Conservation (phyloP, 345 rosid species). For the Sisymbrium altissimum region DNA sequence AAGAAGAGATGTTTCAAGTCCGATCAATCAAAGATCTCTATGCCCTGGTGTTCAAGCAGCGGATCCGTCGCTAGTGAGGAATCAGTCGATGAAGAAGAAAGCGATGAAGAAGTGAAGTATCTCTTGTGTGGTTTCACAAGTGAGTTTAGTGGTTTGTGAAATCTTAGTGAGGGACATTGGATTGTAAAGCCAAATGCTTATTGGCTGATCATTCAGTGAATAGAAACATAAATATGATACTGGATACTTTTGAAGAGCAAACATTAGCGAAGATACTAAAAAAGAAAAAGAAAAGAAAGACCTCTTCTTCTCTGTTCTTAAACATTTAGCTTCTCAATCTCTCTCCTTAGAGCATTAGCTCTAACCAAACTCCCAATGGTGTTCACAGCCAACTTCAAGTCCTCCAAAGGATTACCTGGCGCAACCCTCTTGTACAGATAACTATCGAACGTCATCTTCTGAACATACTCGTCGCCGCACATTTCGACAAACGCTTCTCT, state of each 20-base stretch:
- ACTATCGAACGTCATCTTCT: conserved; percentile 95
- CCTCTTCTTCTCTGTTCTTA: conserved; percentile 26
- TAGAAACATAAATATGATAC: conserved; percentile 23
- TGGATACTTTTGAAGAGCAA: background rate
- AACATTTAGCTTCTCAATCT: conserved; percentile 76
- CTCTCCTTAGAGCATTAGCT: conserved; percentile 84
- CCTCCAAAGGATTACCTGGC: conserved; percentile 84
- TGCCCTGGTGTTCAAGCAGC: conserved; percentile 9
- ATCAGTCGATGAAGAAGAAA: conserved; percentile 15
- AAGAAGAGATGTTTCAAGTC: conserved; percentile 36
- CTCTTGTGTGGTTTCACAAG: conserved; percentile 29
- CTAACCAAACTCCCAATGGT: conserved; percentile 94
- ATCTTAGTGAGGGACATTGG: background rate
- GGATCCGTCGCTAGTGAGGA: conserved; percentile 17
- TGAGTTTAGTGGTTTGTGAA: conserved; percentile 14
- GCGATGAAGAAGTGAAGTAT: conserved; percentile 33
- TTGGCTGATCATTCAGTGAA: conserved; percentile 21
- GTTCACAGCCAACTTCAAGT: conserved; percentile 83
- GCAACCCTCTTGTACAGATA: conserved; percentile 80
- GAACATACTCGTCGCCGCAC: conserved; percentile 89
- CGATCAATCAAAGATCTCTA: background rate
- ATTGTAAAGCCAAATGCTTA: conserved; percentile 30
- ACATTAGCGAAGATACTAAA: conserved; percentile 2
- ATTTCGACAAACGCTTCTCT: conserved; percentile 92
- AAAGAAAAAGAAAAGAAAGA: too few species aligned